phyloP scores from a whole-genome alignment of 495 filamentous ascomycete genomes.

The Lasiosphaeria hispida region DNA sequence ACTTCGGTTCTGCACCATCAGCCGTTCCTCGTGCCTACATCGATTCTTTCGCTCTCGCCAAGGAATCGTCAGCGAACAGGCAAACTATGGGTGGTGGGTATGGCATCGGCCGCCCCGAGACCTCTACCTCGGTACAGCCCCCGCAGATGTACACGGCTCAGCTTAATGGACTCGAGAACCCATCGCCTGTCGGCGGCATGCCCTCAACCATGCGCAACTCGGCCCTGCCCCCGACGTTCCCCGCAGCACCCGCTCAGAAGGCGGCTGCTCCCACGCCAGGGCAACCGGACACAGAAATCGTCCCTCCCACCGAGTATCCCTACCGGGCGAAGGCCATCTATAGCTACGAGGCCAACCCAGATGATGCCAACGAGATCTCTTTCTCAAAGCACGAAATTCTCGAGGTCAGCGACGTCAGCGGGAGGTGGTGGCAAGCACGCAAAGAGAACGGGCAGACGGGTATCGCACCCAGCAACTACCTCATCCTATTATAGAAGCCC shows the following conservation, averaged over 20 bases:
- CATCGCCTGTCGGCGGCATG: constrained; percentile 83
- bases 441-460: constrained; percentile 94
- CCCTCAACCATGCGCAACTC: constrained; percentile 41
- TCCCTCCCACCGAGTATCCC: constrained; percentile 86
- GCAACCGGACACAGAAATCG: constrained; percentile 59
- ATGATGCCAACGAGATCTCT: constrained; percentile 94
- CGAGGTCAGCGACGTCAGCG: constrained; percentile 95
- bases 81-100: constrained; percentile 68
- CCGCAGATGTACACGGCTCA: constrained; percentile 98
- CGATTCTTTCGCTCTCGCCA: constrained; percentile 93
- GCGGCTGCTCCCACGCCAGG: constrained; percentile 32
- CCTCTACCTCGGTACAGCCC: constrained; percentile 68
- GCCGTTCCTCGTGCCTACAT: constrained; percentile 87
- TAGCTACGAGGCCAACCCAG: constrained; percentile 96
- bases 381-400: constrained; percentile 96
- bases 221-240: constrained; percentile 28
- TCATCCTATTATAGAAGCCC: constrained; percentile 79
- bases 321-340: constrained; percentile 98
- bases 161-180: constrained; percentile 93
- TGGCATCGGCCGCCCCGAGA: constrained; percentile 66
- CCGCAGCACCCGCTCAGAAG: constrained; percentile 37
- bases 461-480: constrained; percentile 96
- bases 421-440: constrained; percentile 97
- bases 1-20: constrained; percentile 90
- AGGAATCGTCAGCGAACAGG: constrained; percentile 66